Conservation (phyloP, 805 yeast species). For the Candida berthetii region DNA sequence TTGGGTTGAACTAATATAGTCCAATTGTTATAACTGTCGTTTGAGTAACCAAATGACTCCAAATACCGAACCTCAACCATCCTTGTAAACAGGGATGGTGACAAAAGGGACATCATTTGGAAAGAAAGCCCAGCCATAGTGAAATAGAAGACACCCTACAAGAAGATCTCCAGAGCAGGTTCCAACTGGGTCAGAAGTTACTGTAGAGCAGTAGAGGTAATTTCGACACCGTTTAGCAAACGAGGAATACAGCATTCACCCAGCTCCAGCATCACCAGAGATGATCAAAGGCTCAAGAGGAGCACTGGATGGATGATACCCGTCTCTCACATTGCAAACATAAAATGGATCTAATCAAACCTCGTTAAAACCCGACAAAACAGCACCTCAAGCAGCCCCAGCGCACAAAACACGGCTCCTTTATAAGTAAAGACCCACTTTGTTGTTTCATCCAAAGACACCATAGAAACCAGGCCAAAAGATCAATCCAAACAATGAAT, state of each 20-base stretch:
- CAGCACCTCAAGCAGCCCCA: too few species aligned
- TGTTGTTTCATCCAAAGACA: too few species aligned
- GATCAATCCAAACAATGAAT: too few species aligned
- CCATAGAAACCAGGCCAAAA: too few species aligned
- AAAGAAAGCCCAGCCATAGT: too few species aligned
- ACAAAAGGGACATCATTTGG: neutral
- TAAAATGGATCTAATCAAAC: too few species aligned
- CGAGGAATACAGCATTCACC: slow-evolving; percentile 1
- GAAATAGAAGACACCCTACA: neutral
- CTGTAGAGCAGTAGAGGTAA: neutral
- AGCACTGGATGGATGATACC: slow-evolving; percentile 5
- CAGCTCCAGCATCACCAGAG: neutral
- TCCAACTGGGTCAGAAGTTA: neutral
- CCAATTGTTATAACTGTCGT: slow-evolving; percentile 76
- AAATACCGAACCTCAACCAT: slow-evolving; percentile 49
- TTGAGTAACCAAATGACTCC: slow-evolving; percentile 40
- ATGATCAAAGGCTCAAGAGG: slow-evolving; percentile 17
- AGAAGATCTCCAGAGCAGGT: neutral
- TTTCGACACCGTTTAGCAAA: too few species aligned
- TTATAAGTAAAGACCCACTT: too few species aligned
- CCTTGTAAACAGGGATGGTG: neutral
- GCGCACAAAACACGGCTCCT: too few species aligned
- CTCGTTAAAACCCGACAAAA: neutral
- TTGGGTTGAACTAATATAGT: slow-evolving; percentile 48
- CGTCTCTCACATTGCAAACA: neutral